Base-by-base conservation (phyloP, 1,139 yeast species). In the Blastobotrys buckinghamii region DNA sequence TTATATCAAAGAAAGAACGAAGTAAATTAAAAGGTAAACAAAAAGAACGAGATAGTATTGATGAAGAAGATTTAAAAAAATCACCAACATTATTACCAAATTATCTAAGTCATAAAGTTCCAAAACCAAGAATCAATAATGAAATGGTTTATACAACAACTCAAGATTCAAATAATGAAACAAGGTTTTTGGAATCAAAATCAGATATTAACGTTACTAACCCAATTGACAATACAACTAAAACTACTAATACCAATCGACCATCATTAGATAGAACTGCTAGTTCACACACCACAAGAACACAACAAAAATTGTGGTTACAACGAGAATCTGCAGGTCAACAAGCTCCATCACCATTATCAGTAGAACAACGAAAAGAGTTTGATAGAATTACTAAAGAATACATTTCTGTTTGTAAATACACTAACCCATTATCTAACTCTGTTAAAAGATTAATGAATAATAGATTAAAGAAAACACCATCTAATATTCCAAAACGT, bases 241-340 rank as follows among this genome's bases (percentile, higher is more conserved):
- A 16, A 20, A 2, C 24, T 15, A 35, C 13, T 34, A 16, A 5
- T 20, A 34, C 6, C 38, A 7, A 34, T 7, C 26, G 47, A 32
- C 47, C 47, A 13, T 37, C 42, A n/a, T 24, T 44, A 30, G 34
- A 44, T 22, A 37, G 47, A 22, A 44, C 47, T 13, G 12, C 6
- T 1, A 35, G 42, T 29, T 40, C 42, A 6, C 52, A 35, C 16
- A 53, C 80, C 47, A 82, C 88, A 0, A 74, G 95, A 64, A 85
- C 95, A 0, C 95, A 86, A 60, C 92, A 85, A 59, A 76, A 84
- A 54, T 73, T 86, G 45, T 85, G 95, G 95, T 68, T 86, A 35
- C 95, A 85, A 62, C 72, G 95, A 53, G 95, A 86, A 55, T 80
- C 85, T 5, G 71, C 82, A 40, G 70, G 53, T 69, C 70, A 57